Conservation (phyloP, 1,139 yeast genomes). For the Yamadazyma atlantica region DNA sequence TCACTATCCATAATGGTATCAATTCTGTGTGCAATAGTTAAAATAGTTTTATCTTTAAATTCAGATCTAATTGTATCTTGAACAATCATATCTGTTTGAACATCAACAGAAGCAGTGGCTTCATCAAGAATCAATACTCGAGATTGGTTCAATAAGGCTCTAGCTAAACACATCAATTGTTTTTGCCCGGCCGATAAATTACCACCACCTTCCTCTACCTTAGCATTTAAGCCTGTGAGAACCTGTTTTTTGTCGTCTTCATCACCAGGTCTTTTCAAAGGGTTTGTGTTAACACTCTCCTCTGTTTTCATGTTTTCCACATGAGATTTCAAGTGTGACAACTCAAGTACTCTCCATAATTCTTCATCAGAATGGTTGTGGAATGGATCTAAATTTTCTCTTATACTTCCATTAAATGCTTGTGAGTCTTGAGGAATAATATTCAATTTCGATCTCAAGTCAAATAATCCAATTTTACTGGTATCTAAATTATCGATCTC, state of each 20-base stretch:
- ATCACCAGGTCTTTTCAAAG: slow-evolving; percentile 14
- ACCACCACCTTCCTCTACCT: slow-evolving; percentile 29
- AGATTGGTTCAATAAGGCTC: slow-evolving; percentile 34
- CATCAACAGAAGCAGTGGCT: slow-evolving; percentile 41
- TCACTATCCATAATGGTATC: slow-evolving; percentile 39
- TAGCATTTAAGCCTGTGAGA: slow-evolving; percentile 14
- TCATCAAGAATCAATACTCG: slow-evolving; percentile 36
- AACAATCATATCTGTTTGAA: slow-evolving; percentile 35
- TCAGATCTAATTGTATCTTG: slow-evolving; percentile 33
- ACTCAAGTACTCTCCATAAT: slow-evolving; percentile 33
- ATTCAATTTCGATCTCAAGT: slow-evolving; percentile 32
- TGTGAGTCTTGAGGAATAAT: slow-evolving; percentile 43
- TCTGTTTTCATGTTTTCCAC: slow-evolving; percentile 33
- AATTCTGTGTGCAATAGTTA: slow-evolving; percentile 38
- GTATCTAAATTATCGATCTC: slow-evolving; percentile 33
- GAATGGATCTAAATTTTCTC: slow-evolving; percentile 39
- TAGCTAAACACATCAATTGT: slow-evolving; percentile 37
- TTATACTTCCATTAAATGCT: slow-evolving; percentile 33
- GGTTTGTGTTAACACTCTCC: slow-evolving; percentile 19
- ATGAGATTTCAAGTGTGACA: slow-evolving; percentile 36
- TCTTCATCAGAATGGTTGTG: slow-evolving; percentile 26
- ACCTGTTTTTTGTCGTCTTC: slow-evolving; percentile 4
- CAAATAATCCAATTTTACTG: slow-evolving; percentile 31
- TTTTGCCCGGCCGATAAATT: slow-evolving; percentile 39
- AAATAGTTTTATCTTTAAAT: slow-evolving; percentile 33